Conservation (phyloP, 1,139 yeast genomes). For the Taphrina pruni region DNA sequence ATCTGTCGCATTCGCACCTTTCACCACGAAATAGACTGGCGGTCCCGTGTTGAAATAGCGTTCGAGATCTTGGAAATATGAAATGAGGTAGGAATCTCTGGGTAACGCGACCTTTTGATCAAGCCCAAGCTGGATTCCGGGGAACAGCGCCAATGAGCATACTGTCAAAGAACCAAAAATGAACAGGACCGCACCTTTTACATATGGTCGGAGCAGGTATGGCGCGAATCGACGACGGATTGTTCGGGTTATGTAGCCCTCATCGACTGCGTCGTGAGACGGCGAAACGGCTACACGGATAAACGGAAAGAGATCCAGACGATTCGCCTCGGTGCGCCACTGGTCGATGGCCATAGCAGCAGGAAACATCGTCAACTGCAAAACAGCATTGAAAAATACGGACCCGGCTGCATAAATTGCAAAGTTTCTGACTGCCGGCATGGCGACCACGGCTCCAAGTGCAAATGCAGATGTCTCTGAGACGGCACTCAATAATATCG, state of each 20-base stretch:
- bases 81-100: conserved; percentile 74
- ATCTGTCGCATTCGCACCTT: conserved; percentile 65
- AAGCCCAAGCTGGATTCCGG: conserved; percentile 73
- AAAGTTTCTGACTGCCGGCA: conserved; percentile 96
- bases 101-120: conserved; percentile 93
- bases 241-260: conserved; percentile 46
- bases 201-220: conserved; percentile 58
- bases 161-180: conserved; percentile 69
- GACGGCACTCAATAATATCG: conserved; percentile 75
- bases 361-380: conserved; percentile 83
- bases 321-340: conserved; percentile 61
- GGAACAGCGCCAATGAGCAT: conserved; percentile 69
- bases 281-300: conserved; percentile 42
- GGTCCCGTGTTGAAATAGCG: conserved; percentile 83
- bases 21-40: conserved; percentile 83
- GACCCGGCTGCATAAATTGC: conserved; percentile 92
- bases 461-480: conserved; percentile 79
- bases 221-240: conserved; percentile 63
- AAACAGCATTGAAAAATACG: conserved; percentile 70
- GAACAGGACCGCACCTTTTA: conserved; percentile 59
- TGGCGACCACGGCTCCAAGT: conserved; percentile 77
- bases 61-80: conserved; percentile 79
- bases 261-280: conserved; percentile 13
- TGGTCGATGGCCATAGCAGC: conserved; percentile 75
- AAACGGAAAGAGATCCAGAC: conserved; percentile 62